Evolutionary conservation across 345 rosid genomes (phyloP), one percentile per base, ranked within the genome.

Genomic region (Garcia nutans): DNA sequence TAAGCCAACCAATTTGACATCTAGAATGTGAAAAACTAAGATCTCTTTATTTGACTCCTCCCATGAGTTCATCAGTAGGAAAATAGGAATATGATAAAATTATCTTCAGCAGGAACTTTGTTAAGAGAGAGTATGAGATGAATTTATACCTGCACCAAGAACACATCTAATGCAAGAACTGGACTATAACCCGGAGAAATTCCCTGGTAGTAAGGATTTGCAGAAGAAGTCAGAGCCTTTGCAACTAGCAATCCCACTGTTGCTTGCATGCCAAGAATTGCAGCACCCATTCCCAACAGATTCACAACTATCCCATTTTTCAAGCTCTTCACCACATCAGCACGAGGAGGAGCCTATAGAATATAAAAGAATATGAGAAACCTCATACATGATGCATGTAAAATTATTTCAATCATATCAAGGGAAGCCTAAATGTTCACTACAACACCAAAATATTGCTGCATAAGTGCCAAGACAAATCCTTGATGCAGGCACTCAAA

Each of bases 241-340:
- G 98, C 97, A 26, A 92, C 96, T 78, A 93, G 77, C 58, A 78
- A 82, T 24, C 99, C 98, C 1, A 96, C 96, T 0, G 93, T 96
- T 76, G 99, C 98, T 90, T 92, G 98, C 97, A 93, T 87, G 57
- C 97, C 99, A 63, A 93, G 93, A 72, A 96, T 77, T 33, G 97
- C 91, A 58, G 98, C 92, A 22, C 95, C 99, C 99, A 96, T 90
- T 69, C 98, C 98, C 67, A 96, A 70, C 69, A 96, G 80, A 82
- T 96, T 96, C 83, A 96, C 75, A 52, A 80, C 70, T 47, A 96
- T 91, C 74, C 99, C 96, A 44, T 89, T 93, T 83, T 89, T 92
- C 83, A 92, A 86, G 82, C 97, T 81, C 87, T 85, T 96, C 77
- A 96, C 98, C 57, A 92, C 98, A 82, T 93, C 98, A 81, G 93